Percentiles rank a stretch among this genome's conserved stretches.
These are phyloP conservation scores for Kurtzmaniella quercitrusa DNA, from an alignment of 1,139 yeast genomes.

Conservation along the genomic window DNA sequence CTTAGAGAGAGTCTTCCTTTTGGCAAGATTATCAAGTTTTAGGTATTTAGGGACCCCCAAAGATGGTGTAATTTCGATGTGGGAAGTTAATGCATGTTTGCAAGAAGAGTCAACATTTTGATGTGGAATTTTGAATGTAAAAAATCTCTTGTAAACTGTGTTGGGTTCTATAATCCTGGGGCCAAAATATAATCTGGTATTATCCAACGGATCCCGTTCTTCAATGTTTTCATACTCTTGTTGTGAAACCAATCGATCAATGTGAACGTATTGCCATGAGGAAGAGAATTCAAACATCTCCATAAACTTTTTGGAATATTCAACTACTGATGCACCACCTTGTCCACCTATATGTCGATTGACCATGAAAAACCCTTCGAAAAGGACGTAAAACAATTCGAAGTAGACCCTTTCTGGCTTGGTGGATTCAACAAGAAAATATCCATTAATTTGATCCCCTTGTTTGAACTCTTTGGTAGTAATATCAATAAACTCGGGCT, in stretches of 20 bases:
- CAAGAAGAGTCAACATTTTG: conserved; percentile 39
- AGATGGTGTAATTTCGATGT: conserved; percentile 36
- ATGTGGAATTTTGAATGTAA: conserved; percentile 40
- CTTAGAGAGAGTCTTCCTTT: background rate
- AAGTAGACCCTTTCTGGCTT: conserved; percentile 26
- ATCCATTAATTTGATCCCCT: conserved; percentile 40
- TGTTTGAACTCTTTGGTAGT: conserved; percentile 32
- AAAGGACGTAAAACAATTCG: conserved; percentile 38
- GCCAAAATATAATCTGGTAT: conserved; percentile 30
- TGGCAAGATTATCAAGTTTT: background rate
- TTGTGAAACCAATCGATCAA: conserved; percentile 29
- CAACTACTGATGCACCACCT: conserved; percentile 23
- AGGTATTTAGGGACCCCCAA: conserved; percentile 21
- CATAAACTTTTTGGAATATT: conserved; percentile 24
- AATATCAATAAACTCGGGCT: conserved; percentile 30
- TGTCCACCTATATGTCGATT: conserved; percentile 21
- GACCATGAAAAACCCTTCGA: conserved; percentile 33
- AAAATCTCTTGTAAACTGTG: conserved; percentile 37
- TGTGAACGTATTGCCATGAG: conserved; percentile 28
- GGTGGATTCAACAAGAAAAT: conserved; percentile 25
- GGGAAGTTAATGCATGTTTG: conserved; percentile 31
- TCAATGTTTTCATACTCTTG: conserved; percentile 12
- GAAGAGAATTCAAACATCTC: conserved; percentile 45
- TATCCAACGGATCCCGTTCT: conserved; percentile 42
- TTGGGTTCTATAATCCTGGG: conserved; percentile 35